Conservation (phyloP, 495 filamentous ascomycete genomes). For the Hamigera avellanea region DNA sequence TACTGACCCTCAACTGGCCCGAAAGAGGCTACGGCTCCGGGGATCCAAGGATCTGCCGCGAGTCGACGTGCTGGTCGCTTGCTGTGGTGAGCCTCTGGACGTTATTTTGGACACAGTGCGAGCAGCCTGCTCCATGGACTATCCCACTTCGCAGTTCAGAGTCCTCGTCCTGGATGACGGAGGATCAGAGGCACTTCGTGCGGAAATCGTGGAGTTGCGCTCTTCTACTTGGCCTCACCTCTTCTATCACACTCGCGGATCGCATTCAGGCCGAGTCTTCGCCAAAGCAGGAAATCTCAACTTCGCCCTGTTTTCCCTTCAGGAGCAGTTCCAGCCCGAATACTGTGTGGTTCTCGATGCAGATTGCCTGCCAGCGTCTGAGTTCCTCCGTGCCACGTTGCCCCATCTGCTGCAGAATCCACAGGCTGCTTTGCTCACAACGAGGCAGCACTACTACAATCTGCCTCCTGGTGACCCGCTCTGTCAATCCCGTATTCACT, state of each 20-base stretch:
- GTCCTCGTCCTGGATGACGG: slow-evolving; percentile 42
- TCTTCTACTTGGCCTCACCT: slow-evolving; percentile 22
- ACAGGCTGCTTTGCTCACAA: slow-evolving; percentile 17
- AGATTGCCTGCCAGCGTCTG: slow-evolving; percentile 32
- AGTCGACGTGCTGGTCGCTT: slow-evolving; percentile 37
- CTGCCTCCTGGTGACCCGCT: slow-evolving; percentile 37
- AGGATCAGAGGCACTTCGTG: slow-evolving; percentile 19
- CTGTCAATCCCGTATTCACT: slow-evolving; percentile 30
- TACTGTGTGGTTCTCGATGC: slow-evolving; percentile 28
- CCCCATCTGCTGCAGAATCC: slow-evolving; percentile 34
- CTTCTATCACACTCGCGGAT: slow-evolving; percentile 33
- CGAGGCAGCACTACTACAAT: slow-evolving; percentile 40
- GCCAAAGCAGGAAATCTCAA: slow-evolving; percentile 47
- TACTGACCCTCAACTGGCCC: not conserved
- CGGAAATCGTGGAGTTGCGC: slow-evolving; percentile 14
- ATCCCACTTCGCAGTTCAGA: slow-evolving; percentile 31
- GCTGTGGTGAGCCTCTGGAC: slow-evolving; percentile 37
- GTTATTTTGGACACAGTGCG: slow-evolving; percentile 40
- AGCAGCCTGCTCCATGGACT: slow-evolving; percentile 36
- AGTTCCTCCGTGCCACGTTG: slow-evolving; percentile 39
- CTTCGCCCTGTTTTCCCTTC: slow-evolving; percentile 30
- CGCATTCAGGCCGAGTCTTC: slow-evolving; percentile 27
- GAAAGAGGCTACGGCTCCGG: not conserved
- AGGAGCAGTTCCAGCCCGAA: slow-evolving; percentile 28
- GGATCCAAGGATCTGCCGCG: slow-evolving; percentile 1